Percentiles rank a stretch among this genome's conserved stretches.
Evolutionary conservation across 2,329 filamentous ascomycete species (phyloP).

Genomic region (Cordyceps cateniannulata): DNA sequence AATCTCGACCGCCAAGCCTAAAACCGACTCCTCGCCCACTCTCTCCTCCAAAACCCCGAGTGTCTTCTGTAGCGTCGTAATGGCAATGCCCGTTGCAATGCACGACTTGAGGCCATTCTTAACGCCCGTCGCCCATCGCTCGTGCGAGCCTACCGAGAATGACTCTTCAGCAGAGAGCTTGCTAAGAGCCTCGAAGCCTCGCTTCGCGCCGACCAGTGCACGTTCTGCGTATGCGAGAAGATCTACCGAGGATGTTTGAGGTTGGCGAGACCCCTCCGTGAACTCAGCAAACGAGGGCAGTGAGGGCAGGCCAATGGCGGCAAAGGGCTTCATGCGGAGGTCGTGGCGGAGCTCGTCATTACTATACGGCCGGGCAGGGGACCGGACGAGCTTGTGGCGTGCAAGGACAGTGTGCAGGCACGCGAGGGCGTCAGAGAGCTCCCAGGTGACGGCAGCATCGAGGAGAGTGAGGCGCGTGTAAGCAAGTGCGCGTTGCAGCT

Average conservation of each 20-base stretch:
- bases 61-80: conserved; percentile 53
- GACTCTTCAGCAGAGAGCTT: conserved; percentile 45
- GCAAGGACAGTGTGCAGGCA: conserved; percentile 61
- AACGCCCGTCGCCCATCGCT: conserved; percentile 53
- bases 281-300: conserved; percentile 61
- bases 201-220: conserved; percentile 42
- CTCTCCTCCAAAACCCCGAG: conserved; percentile 21
- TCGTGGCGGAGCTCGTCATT: conserved; percentile 67
- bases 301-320: conserved; percentile 59
- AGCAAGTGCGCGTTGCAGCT: conserved; percentile 43
- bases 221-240: conserved; percentile 41
- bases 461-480: conserved; percentile 56
- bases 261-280: conserved; percentile 32
- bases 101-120: conserved; percentile 61
- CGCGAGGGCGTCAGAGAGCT: conserved; percentile 47
- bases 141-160: conserved; percentile 51
- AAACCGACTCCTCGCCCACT: conserved; percentile 15
- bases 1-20: conserved; percentile 42
- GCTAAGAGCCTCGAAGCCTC: conserved; percentile 49
- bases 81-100: conserved; percentile 61
- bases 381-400: conserved; percentile 49
- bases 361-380: conserved; percentile 56
- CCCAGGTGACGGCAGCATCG: conserved; percentile 57
- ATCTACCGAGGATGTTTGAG: conserved; percentile 29
- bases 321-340: conserved; percentile 80